phyloP scores from a whole-genome alignment of 345 rosid species.

The Rhizophora mangle region DNA sequence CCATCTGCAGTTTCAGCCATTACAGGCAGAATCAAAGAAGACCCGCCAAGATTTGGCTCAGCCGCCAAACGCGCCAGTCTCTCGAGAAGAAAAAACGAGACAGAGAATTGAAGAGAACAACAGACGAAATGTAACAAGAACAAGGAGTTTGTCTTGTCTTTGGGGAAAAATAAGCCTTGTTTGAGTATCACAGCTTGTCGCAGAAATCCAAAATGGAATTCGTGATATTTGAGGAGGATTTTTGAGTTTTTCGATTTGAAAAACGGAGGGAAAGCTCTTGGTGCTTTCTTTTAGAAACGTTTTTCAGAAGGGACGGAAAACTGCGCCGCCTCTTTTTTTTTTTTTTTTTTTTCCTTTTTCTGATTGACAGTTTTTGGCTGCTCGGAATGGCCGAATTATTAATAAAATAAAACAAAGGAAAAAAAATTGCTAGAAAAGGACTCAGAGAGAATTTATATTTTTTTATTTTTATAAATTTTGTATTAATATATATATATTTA shows the following conservation, averaged over 20 bases:
- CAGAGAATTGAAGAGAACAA: neutral
- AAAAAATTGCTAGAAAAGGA: too few species aligned
- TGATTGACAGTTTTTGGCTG: neutral
- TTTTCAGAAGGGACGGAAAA: slow-evolving; percentile 24
- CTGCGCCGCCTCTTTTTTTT: neutral
- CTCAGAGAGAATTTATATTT: too few species aligned
- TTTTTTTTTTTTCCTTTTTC: too few species aligned
- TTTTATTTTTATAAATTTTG: too few species aligned
- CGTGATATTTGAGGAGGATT: neutral
- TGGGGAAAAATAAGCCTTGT: too few species aligned
- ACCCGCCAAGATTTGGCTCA: neutral
- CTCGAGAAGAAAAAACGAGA: neutral
- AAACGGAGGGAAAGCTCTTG: neutral
- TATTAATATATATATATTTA: too few species aligned
- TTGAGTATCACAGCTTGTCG: neutral
- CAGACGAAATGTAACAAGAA: neutral
- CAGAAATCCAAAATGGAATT: neutral
- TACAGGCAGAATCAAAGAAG: neutral
- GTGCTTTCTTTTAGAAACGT: neutral
- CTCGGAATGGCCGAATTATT: neutral
- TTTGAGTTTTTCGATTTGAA: neutral
- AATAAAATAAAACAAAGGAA: too few species aligned
- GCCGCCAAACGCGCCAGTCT: neutral
- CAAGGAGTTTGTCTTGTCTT: too few species aligned
- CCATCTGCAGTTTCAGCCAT: neutral